A percentile compares a stretch with the other conserved stretches of the same genome.
Evolutionary conservation across 2,329 filamentous ascomycete genomes (phyloP).

Genomic region (Rhynchosporium secalis): DNA sequence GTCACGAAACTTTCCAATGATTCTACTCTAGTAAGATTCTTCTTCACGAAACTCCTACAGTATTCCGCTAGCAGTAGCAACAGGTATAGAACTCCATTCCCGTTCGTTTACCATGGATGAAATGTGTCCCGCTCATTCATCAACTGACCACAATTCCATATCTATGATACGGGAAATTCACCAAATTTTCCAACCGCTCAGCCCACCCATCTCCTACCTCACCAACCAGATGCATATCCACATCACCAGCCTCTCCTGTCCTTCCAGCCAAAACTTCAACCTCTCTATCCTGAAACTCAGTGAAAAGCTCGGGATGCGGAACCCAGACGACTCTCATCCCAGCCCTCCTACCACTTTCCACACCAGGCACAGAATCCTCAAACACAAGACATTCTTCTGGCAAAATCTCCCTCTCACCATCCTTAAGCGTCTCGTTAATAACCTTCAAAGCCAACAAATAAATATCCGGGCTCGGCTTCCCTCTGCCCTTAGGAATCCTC

Average conservation of each 20-base stretch:
- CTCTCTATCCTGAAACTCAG: constrained; percentile 76
- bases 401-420: constrained; percentile 63
- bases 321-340: constrained; percentile 96
- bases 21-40: too few relatives aligned
- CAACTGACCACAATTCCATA: constrained; percentile 52
- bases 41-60: too few relatives aligned
- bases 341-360: constrained; percentile 85
- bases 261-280: constrained; percentile 79
- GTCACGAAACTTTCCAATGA: too few relatives aligned
- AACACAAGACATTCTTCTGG: constrained; percentile 94
- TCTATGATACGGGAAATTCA: constrained; percentile 57
- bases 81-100: background rate
- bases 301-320: constrained; percentile 76
- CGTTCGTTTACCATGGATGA: background rate
- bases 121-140: background rate
- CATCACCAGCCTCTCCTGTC: constrained; percentile 46
- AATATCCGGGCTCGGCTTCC: constrained; percentile 94
- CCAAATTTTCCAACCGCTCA: constrained; percentile 52
- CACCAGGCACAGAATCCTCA: constrained; percentile 90
- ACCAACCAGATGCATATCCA: constrained; percentile 60
- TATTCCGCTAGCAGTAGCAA: too few relatives aligned
- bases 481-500: constrained; percentile 74
- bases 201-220: constrained; percentile 62
- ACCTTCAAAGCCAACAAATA: constrained; percentile 83
- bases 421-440: constrained; percentile 72